Evolutionary conservation across 352 stramenopile species (phyloP), one percentile per base, ranked within the genome.

Genomic region (Globisporangium camurandrum): DNA sequence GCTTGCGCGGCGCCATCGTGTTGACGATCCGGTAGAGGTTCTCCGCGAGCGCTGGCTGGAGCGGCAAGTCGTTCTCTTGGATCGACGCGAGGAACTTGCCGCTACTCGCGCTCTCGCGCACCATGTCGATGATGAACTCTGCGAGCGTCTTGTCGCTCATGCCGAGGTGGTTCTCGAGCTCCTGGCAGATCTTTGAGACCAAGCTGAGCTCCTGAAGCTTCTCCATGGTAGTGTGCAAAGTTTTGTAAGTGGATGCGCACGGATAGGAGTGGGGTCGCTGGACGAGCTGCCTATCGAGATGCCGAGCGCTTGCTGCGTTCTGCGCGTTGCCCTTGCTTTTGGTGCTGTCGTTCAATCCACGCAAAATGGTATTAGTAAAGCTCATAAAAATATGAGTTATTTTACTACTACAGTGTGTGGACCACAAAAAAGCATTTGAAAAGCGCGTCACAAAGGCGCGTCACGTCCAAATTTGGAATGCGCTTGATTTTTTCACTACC

Each of bases 81-180:
- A 89, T 88, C 31, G 61, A 59, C 30, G 49, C 54, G 23, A 88
- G 57, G 52, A 88, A 93, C 24, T 47, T 60, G 36, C 41, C 61
- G 64, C 54, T 95, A 54, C 64, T 92, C 7, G 69, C 47, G 61
- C 69, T 86, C 38, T 84, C 64, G 44, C 88, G 77, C 41, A 94
- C 84, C 51, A 96, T 66, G 54, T 96, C 77, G 59, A 97, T 96
- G 30, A 98, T 79, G 56, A 98, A 98, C 78, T 98, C 95, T 11
- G 95, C 86, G 46, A 99, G 74, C 31, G 95, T 98, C 61, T 97
- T 95, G 68, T 99, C 96, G 51, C 86, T 93, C 66, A 99, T 86
- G 34, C 92, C 91, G 47, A 98, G 67, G 52, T 95, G 79, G 66
- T 98, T 93, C 59, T 93, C 84, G 49, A 95, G 70, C 65, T 88